These are phyloP conservation scores for Albizia julibrissin DNA, from an alignment of 306 rosid genomes.

Conservation along the genomic window DNA sequence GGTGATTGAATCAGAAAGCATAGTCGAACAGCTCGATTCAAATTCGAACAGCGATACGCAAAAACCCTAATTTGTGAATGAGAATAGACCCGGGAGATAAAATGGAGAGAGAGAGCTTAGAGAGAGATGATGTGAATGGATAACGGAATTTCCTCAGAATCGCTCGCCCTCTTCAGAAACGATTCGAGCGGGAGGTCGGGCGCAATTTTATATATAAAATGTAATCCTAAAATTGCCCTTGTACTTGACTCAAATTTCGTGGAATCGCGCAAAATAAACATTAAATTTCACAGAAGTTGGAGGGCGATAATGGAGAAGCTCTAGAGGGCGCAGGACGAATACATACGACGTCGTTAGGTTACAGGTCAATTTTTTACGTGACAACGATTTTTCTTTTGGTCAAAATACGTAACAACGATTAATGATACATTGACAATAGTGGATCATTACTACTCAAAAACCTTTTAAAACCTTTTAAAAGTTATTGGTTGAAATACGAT, in stretches of 20 bases:
- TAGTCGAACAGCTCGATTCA: slow-evolving; percentile 45
- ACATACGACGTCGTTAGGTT: slow-evolving; percentile 25
- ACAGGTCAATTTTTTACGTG: neutral
- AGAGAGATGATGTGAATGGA: slow-evolving; percentile 48
- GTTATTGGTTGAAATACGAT: too few species aligned
- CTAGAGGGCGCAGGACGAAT: neutral
- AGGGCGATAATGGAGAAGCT: slow-evolving; percentile 20
- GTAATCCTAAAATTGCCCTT: slow-evolving; percentile 40
- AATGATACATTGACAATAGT: neutral
- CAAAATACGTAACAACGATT: neutral
- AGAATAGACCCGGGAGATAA: slow-evolving; percentile 8
- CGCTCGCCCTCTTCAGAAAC: slow-evolving; percentile 48
- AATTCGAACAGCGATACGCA: slow-evolving; percentile 34
- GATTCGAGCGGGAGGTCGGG: slow-evolving; percentile 13
- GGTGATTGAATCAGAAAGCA: slow-evolving; percentile 83
- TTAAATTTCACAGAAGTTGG: neutral
- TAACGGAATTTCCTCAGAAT: slow-evolving; percentile 78
- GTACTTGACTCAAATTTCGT: neutral
- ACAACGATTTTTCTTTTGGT: neutral
- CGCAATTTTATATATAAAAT: slow-evolving; percentile 27
- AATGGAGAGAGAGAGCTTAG: slow-evolving; percentile 40
- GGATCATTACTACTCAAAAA: too few species aligned
- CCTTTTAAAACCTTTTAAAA: too few species aligned
- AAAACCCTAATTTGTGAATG: slow-evolving; percentile 63
- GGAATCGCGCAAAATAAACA: fast-evolving